Percentiles rank a stretch among this genome's conserved stretches.
Conservation (phyloP, 192 early-diverging fungal genomes). For the Lobulomyces angularis region DNA sequence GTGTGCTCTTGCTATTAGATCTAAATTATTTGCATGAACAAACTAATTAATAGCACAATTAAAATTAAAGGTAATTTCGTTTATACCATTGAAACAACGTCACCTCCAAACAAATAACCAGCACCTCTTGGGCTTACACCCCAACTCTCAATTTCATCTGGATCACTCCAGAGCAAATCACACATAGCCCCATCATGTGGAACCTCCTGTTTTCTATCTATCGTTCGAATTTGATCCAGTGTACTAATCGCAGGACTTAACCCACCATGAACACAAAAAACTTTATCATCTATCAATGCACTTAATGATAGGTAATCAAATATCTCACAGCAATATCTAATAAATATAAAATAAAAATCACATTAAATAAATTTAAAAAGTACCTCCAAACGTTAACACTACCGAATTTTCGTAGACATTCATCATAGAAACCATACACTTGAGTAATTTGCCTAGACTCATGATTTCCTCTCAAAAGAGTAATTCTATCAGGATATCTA, state of each 20-base stretch:
- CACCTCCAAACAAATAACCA: constrained; percentile 93
- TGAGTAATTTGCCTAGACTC: constrained; percentile 98
- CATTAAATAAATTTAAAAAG: too few species aligned
- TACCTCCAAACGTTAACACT: constrained; percentile 97
- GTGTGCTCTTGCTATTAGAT: constrained; percentile 64
- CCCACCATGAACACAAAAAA: constrained; percentile 98
- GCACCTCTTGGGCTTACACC: constrained; percentile 91
- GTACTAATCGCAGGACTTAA: constrained; percentile 87
- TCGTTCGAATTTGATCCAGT: constrained; percentile 71
- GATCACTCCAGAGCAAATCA: constrained; percentile 95
- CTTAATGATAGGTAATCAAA: constrained; percentile 96
- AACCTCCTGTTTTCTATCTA: constrained; percentile 71
- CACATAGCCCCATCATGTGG: constrained; percentile 98
- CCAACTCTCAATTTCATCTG: constrained; percentile 81
- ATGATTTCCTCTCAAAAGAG: constrained; percentile 96
- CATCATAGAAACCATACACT: constrained; percentile 99
- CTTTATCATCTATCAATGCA: constrained; percentile 89
- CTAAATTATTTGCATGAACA: constrained; percentile 43
- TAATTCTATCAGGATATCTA: constrained; percentile 79
- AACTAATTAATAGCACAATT: constrained; percentile 12
- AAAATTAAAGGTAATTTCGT: not conserved
- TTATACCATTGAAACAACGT: constrained; percentile 51
- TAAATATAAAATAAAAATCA: too few species aligned
- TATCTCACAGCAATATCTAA: constrained; percentile 90
- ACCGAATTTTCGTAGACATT: constrained; percentile 96